Base-by-base conservation (phyloP, 164 flowering plant species). In the Echeveria elegans region DNA sequence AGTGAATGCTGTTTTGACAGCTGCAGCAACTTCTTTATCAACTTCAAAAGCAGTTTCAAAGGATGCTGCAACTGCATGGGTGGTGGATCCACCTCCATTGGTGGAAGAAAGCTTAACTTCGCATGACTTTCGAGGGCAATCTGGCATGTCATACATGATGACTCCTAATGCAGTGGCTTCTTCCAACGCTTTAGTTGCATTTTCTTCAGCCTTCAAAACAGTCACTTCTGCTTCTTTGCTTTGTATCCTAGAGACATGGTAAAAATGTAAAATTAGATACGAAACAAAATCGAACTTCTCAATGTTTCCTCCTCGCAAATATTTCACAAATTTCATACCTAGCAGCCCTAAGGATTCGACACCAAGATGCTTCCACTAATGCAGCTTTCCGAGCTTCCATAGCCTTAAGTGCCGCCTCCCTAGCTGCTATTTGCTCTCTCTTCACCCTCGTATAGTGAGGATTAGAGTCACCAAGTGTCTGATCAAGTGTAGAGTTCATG, bases 331-430 rank as follows among this genome's bases (percentile, higher is more conserved):
- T 5, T 28, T 28, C 28, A 19, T 75, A 94, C 98, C 98, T 84
- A 64, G 97, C 91, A 67, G 97, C 95, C 71, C 64, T 68, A 71
- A 94, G 95, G 68, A 94, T 90, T 38, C 92, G 79, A 74, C 97
- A 88, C 97, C 97, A 91, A 64, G 97, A 94, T 70, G 97, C 98
- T 82, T 94, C 98, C 68, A 90, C 93, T 84, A 94, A 66, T 66
- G 97, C 96, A 79, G 90, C 91, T 75, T 86, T 91, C 65, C 90
- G 86, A 68, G 97, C 96, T 76, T 88, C 88, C 87, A 91, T 82
- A 64, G 88, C 97, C 74, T 81, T 83, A 37, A 67, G 53, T 69
- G 93, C 96, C 67, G 98, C 96, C 65, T 84, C 90, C 75, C 82
- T 84, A 29, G 88, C 89, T 66, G 98, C 97, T 64, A 91, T 89